Percentiles rank a stretch among this genome's conserved stretches.
Evolutionary conservation across 2,329 filamentous ascomycete species (phyloP).

Genomic region (Chaetomium olivaceum): DNA sequence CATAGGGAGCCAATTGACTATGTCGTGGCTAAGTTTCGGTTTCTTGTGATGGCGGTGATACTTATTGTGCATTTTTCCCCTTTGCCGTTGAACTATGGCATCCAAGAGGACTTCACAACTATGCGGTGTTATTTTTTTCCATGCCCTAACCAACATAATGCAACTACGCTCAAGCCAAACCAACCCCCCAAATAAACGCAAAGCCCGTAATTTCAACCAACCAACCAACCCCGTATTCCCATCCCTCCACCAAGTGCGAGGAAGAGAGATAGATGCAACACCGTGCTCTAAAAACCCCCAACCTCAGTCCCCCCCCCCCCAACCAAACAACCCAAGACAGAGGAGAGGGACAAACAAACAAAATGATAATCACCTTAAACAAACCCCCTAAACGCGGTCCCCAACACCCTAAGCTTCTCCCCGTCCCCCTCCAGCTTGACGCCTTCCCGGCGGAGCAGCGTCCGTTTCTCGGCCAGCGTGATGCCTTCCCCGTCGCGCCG

Average conservation of each 20-base stretch:
- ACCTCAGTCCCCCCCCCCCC: no score
- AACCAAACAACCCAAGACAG: background rate
- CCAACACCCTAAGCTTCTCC: slow-evolving; percentile 50
- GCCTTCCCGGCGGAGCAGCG: slow-evolving; percentile 62
- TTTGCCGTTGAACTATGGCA: background rate
- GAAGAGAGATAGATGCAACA: background rate
- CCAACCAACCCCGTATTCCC: background rate
- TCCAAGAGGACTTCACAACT: no score
- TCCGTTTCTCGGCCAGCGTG: slow-evolving; percentile 62
- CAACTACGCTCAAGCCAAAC: background rate
- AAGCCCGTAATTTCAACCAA: background rate
- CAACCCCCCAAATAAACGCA: background rate
- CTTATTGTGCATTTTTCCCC: no score
- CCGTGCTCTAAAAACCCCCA: background rate
- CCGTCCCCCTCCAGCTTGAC: slow-evolving; percentile 61
- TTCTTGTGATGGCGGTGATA: background rate
- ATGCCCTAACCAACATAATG: background rate
- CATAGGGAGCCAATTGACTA: slow-evolving; percentile 19
- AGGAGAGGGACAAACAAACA: background rate
- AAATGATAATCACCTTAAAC: slow-evolving; percentile 3
- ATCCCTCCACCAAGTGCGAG: background rate
- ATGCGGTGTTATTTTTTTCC: no score
- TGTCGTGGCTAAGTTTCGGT: background rate
- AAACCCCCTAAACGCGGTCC: slow-evolving; percentile 54
- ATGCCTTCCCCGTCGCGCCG: slow-evolving; percentile 59